Evolutionary conservation across 768 basidiomycete species (phyloP).

Genomic region (Macrocybe gigantea): DNA sequence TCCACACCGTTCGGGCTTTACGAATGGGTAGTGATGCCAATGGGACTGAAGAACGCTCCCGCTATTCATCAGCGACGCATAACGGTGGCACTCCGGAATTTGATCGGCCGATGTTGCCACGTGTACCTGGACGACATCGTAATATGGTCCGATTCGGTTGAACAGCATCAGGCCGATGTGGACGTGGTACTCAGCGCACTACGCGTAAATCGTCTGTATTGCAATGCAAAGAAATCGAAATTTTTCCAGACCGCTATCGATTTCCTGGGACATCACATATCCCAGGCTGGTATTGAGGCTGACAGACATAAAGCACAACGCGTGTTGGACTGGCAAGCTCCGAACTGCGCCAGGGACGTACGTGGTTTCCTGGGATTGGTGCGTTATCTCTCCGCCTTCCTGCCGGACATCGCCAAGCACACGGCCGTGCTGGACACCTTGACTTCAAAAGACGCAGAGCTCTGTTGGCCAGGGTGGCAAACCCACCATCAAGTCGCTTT

Average conservation of each 20-base stretch:
- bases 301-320: constrained; percentile 14
- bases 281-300: constrained; percentile 15
- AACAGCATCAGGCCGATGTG: constrained; percentile 24
- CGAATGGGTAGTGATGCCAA: constrained; percentile 22
- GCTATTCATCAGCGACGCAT: constrained; percentile 22
- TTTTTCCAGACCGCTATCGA: constrained; percentile 10
- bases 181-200: constrained; percentile 17
- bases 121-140: constrained; percentile 40
- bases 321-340: constrained; percentile 19
- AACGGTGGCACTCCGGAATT: constrained; percentile 15
- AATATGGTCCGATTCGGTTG: constrained; percentile 31
- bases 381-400: constrained; percentile 16
- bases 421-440: not conserved
- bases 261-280: constrained; percentile 23
- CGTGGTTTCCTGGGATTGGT: constrained; percentile 15
- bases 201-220: constrained; percentile 2
- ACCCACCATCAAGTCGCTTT: constrained; percentile 17
- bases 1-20: constrained; percentile 28
- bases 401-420: constrained; percentile 14
- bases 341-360: constrained; percentile 10
- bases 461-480: constrained; percentile 15
- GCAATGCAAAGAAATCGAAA: constrained; percentile 15
- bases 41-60: constrained; percentile 17
- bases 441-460: not conserved
- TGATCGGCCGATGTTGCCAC: constrained; percentile 21